A percentile compares a stretch with the other conserved stretches of the same genome.
Conservation (phyloP, 352 stramenopile species). For the Blastocystis sp. region DNA sequence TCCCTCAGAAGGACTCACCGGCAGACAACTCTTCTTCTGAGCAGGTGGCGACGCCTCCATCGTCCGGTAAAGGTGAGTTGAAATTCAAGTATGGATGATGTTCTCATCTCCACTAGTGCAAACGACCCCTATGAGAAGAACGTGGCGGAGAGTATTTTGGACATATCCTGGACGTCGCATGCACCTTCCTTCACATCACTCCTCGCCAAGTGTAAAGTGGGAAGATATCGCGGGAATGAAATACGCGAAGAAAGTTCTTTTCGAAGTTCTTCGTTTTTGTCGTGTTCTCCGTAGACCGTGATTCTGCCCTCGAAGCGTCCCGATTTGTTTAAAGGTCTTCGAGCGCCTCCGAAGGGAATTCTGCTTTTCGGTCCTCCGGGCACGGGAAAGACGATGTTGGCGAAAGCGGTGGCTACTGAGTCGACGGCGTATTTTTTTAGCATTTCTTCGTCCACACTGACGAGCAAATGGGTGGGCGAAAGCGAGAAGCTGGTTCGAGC, state of each 20-base stretch:
- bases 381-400: constrained; percentile 77
- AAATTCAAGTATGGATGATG: background rate
- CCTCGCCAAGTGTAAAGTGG: constrained; percentile 72
- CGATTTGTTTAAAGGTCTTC: constrained; percentile 84
- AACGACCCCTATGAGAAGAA: constrained; percentile 45
- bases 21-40: background rate
- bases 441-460: constrained; percentile 79
- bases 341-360: constrained; percentile 77
- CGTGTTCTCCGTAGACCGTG: constrained; percentile 72
- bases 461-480: constrained; percentile 81
- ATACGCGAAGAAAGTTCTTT: constrained; percentile 78
- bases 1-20: background rate
- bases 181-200: background rate
- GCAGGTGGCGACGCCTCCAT: background rate
- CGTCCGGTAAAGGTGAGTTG: background rate
- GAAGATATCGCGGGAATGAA: constrained; percentile 75
- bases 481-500: constrained; percentile 79
- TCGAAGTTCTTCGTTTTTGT: constrained; percentile 77
- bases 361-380: constrained; percentile 79
- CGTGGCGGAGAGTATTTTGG: constrained; percentile 10
- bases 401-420: constrained; percentile 63
- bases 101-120: background rate
- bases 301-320: constrained; percentile 89
- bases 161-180: constrained; percentile 5
- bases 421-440: constrained; percentile 66